Conservation (phyloP, 1,284 basidiomycete genomes). For the Ganoderma multipileum region DNA sequence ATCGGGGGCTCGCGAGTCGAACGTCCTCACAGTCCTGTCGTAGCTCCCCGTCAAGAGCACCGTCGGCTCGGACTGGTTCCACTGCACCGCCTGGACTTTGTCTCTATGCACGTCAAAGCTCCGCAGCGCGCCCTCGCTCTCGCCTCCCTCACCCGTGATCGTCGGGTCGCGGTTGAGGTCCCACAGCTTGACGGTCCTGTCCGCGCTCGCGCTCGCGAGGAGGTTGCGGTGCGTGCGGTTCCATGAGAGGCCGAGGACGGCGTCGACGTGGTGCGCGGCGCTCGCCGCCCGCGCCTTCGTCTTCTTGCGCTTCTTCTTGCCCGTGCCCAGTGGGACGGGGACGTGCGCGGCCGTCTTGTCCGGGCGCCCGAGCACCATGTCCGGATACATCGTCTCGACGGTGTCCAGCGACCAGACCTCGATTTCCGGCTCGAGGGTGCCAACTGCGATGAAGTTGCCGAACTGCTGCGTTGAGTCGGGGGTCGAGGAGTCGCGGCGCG, state of each 20-base stretch:
- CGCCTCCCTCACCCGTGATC: slow-evolving; percentile 51
- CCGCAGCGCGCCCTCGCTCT: slow-evolving; percentile 72
- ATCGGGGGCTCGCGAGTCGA: slow-evolving; percentile 89
- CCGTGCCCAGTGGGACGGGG: slow-evolving; percentile 79
- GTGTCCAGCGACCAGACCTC: slow-evolving; percentile 98
- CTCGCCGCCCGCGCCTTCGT: slow-evolving; percentile 74
- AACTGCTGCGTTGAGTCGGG: slow-evolving; percentile 50
- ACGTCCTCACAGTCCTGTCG: slow-evolving; percentile 92
- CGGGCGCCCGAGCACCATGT: slow-evolving; percentile 89
- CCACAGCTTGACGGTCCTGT: slow-evolving; percentile 97
- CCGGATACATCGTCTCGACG: slow-evolving; percentile 94
- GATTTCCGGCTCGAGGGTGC: slow-evolving; percentile 97
- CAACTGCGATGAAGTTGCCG: slow-evolving; percentile 96
- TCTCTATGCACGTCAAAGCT: slow-evolving; percentile 92
- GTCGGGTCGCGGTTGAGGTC: slow-evolving; percentile 83
- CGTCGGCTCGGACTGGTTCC: slow-evolving; percentile 89
- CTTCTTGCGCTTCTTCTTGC: slow-evolving; percentile 96
- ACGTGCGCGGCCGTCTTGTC: slow-evolving; percentile 86
- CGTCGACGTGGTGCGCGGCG: slow-evolving; percentile 89
- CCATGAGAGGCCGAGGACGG: slow-evolving; percentile 93
- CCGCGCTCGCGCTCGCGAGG: slow-evolving; percentile 92
- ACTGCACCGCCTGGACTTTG: slow-evolving; percentile 98
- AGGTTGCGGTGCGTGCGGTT: slow-evolving; percentile 90
- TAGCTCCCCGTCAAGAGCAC: slow-evolving; percentile 93
- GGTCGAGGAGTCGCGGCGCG: slow-evolving; percentile 45